phyloP scores from a whole-genome alignment of 1,284 basidiomycete species.

The Cryptococcus wingfieldii region DNA sequence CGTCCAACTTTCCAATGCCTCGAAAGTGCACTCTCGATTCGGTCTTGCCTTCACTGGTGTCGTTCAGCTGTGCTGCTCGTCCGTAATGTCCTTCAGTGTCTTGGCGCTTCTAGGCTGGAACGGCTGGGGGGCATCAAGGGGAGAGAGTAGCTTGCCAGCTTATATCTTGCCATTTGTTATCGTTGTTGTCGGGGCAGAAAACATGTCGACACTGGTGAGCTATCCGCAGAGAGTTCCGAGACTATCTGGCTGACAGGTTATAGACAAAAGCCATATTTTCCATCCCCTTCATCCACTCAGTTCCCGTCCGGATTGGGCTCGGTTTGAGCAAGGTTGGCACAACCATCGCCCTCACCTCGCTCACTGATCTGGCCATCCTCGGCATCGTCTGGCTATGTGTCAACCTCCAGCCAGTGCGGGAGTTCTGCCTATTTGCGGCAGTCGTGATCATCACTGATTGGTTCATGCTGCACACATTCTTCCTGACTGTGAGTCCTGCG shows the following conservation, averaged over 20 bases:
- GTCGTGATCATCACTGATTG: conserved; percentile 93
- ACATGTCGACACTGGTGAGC: conserved; percentile 88
- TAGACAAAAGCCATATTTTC: conserved; percentile 83
- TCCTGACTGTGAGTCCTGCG: conserved; percentile 49
- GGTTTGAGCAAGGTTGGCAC: conserved; percentile 83
- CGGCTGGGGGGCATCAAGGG: conserved; percentile 31
- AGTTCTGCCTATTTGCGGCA: conserved; percentile 90
- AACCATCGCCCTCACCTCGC: conserved; percentile 85
- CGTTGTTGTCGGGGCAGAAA: conserved; percentile 91
- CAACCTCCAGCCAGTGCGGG: conserved; percentile 70
- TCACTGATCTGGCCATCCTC: conserved; percentile 78
- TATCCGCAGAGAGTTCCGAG: not conserved
- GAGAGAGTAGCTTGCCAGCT: conserved; percentile 46
- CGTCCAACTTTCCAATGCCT: conserved; percentile 70
- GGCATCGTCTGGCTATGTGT: conserved; percentile 73
- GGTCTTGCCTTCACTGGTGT: conserved; percentile 91
- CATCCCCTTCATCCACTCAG: conserved; percentile 82
- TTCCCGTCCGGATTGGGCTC: conserved; percentile 85
- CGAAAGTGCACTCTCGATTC: conserved; percentile 81
- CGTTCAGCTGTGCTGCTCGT: conserved; percentile 84
- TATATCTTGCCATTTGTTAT: conserved; percentile 86
- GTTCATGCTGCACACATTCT: conserved; percentile 61
- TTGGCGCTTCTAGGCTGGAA: conserved; percentile 45
- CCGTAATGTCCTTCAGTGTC: conserved; percentile 86
- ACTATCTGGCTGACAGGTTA: not conserved